These are phyloP conservation scores for Teratosphaeria gauchensis DNA, from an alignment of 2,329 filamentous ascomycete species.

Conservation along the genomic window DNA sequence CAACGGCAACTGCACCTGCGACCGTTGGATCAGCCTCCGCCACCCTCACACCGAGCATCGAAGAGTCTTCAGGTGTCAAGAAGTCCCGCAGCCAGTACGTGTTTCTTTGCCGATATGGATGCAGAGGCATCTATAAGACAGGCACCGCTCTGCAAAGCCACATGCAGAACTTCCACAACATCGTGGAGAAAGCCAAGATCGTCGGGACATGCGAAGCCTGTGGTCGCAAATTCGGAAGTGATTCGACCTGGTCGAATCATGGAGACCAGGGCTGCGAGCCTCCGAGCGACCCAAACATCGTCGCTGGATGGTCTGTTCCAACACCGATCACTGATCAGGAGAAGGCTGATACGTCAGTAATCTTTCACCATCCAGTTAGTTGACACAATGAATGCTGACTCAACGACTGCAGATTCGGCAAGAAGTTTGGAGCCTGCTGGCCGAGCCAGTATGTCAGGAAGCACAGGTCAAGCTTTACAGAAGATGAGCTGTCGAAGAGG, in stretches of 20 bases:
- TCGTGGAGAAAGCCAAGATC: background rate
- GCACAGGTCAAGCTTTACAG: background rate
- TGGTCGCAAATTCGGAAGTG: background rate
- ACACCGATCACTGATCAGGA: background rate
- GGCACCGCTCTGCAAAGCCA: background rate
- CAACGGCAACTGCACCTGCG: background rate
- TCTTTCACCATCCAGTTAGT: background rate
- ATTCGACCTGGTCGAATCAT: background rate
- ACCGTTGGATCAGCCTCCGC: background rate
- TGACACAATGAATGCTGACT: background rate
- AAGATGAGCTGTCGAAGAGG: background rate
- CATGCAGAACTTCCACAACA: background rate
- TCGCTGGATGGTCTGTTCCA: background rate
- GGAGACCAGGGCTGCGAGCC: background rate
- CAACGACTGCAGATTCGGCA: background rate
- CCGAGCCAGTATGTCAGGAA: background rate
- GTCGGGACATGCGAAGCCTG: background rate
- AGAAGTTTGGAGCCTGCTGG: background rate
- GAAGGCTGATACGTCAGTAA: background rate
- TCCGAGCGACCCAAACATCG: background rate
- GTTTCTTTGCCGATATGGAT: background rate
- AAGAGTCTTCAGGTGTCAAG: background rate
- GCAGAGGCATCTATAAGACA: background rate
- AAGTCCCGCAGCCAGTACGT: background rate
- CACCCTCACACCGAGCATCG: background rate